These are phyloP conservation scores for Rhizopus arrhizus DNA, from an alignment of 371 early-diverging fungal species.

Conservation along the genomic window DNA sequence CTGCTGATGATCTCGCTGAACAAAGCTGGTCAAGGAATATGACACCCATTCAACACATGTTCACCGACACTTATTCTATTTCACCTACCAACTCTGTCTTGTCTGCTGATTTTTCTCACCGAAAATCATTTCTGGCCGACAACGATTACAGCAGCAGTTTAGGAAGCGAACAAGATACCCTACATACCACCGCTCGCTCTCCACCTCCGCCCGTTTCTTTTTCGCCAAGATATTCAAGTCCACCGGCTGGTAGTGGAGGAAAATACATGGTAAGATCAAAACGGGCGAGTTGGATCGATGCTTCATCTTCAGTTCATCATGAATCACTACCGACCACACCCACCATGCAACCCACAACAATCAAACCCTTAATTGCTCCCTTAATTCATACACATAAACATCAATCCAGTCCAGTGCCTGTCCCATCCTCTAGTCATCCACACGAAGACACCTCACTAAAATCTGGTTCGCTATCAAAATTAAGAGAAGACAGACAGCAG, in stretches of 20 bases:
- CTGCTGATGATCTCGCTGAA: conserved; percentile 26
- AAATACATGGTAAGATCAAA: conserved; percentile 44
- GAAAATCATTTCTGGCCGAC: conserved; percentile 26
- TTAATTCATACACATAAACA: conserved; percentile 8
- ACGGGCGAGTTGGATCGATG: conserved; percentile 47
- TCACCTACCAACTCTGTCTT: conserved; percentile 22
- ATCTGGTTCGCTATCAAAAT: conserved; percentile 35
- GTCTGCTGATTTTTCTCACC: conserved; percentile 12
- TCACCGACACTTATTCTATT: conserved; percentile 5
- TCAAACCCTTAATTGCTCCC: conserved; percentile 16
- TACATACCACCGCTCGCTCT: conserved; percentile 10
- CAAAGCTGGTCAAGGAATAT: not conserved
- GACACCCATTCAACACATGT: conserved; percentile 10
- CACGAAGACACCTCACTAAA: conserved; percentile 24
- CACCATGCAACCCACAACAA: not conserved
- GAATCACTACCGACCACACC: conserved; percentile 30
- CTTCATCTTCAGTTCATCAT: conserved; percentile 27
- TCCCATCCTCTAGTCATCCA: not conserved
- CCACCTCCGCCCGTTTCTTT: conserved; percentile 4
- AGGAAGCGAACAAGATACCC: conserved; percentile 25
- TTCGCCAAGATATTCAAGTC: conserved; percentile 37
- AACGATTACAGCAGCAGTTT: conserved; percentile 29
- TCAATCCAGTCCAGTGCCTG: not conserved
- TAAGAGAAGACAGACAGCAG: conserved; percentile 31
- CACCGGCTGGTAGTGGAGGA: conserved; percentile 43